Evolutionary conservation across 495 filamentous ascomycete species (phyloP).

Genomic region (Darksidea phi): DNA sequence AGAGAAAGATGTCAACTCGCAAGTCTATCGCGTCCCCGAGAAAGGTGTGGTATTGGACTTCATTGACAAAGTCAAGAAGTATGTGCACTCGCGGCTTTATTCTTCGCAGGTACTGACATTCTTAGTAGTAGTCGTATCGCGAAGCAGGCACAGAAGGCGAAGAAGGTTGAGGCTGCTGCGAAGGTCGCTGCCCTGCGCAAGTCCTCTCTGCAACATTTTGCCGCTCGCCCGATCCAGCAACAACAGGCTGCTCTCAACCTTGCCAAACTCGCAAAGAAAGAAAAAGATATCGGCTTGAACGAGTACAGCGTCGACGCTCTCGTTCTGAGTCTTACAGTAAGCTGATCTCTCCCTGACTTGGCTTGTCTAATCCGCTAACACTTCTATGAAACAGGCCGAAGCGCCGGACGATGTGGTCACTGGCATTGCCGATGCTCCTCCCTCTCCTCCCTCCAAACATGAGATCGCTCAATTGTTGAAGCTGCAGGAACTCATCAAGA

Average conservation of each 20-base stretch:
- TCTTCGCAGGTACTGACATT: constrained; percentile 1
- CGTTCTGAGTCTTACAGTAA: constrained; percentile 41
- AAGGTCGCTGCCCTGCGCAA: constrained; percentile 17
- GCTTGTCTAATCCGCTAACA: constrained; percentile 37
- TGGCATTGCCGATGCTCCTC: constrained; percentile 15
- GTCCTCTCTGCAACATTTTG: constrained; percentile 1
- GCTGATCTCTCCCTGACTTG: constrained; percentile 23
- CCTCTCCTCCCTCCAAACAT: background rate
- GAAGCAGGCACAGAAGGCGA: constrained; percentile 5
- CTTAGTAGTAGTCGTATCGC: constrained; percentile 10
- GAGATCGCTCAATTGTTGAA: constrained; percentile 20
- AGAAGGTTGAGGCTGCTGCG: background rate
- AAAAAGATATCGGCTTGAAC: constrained; percentile 38
- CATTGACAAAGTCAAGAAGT: constrained; percentile 52
- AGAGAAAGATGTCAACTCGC: constrained; percentile 52
- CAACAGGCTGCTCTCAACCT: constrained; percentile 59
- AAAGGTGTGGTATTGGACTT: constrained; percentile 79
- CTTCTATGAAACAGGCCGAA: constrained; percentile 40
- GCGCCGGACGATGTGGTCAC: constrained; percentile 38
- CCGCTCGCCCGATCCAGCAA: constrained; percentile 19
- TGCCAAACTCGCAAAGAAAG: constrained; percentile 46
- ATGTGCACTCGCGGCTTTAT: constrained; percentile 19
- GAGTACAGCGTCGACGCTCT: constrained; percentile 35
- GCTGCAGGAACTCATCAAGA: constrained; percentile 18
- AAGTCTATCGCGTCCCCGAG: constrained; percentile 64